Conservation (phyloP, 306 rosid species). For the Hylodesmum podocarpum region DNA sequence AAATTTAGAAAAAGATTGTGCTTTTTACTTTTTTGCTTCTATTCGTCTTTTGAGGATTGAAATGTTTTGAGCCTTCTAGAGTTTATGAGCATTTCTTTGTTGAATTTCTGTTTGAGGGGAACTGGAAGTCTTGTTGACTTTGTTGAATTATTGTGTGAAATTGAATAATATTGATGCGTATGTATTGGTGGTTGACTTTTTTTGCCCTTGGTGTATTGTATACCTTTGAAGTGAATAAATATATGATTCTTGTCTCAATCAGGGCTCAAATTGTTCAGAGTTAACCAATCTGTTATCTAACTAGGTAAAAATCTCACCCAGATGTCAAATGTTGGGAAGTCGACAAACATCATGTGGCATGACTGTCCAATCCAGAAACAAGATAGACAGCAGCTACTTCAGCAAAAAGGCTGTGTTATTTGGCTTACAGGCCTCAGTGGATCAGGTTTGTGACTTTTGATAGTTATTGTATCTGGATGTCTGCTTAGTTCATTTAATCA, state of each 20-base stretch:
- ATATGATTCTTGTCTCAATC: background rate
- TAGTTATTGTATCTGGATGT: background rate
- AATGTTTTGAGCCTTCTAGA: background rate
- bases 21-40: background rate
- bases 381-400: constrained; percentile 77
- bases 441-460: constrained; percentile 69
- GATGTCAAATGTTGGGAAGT: constrained; percentile 62
- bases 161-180: constrained; percentile 3
- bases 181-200: background rate
- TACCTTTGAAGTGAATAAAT: constrained; percentile 7
- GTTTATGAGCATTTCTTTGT: background rate
- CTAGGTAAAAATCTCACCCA: constrained; percentile 51
- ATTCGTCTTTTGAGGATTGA: constrained; percentile 10
- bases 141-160: background rate
- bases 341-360: constrained; percentile 90
- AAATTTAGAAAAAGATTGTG: background rate
- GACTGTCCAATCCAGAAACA: constrained; percentile 66
- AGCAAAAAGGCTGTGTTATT: constrained; percentile 94
- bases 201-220: background rate
- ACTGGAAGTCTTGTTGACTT: constrained; percentile 22
- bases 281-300: constrained; percentile 34
- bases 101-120: constrained; percentile 9
- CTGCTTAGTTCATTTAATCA: constrained; percentile 21
- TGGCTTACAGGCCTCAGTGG: constrained; percentile 99
- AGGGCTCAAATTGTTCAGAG: constrained; percentile 35